phyloP scores from a whole-genome alignment of 1,284 basidiomycete genomes.

The Pseudozyma pruni region DNA sequence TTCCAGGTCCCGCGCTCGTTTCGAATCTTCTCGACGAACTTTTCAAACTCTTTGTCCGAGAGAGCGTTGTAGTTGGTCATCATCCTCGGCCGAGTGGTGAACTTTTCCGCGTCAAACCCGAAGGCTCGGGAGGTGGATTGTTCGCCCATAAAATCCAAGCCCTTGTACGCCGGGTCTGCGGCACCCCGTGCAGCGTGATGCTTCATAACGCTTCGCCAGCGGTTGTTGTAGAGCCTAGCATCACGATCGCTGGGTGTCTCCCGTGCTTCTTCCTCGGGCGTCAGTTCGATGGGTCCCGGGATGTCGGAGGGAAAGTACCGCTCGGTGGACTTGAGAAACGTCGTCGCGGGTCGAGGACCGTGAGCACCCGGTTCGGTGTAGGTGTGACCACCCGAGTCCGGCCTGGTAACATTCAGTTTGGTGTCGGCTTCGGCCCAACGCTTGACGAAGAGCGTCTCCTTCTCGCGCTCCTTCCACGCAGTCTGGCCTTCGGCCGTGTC shows the following conservation, averaged over 20 bases:
- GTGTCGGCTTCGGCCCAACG: slow-evolving; percentile 57
- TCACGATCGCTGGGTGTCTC: slow-evolving; percentile 27
- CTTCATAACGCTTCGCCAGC: slow-evolving; percentile 35
- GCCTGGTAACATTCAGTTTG: slow-evolving; percentile 40
- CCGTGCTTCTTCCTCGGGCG: slow-evolving; percentile 22
- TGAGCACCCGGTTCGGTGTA: slow-evolving; percentile 21
- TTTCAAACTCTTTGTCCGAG: slow-evolving; percentile 51
- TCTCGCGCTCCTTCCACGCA: slow-evolving; percentile 56
- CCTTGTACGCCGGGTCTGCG: slow-evolving; percentile 42
- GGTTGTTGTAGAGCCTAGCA: slow-evolving; percentile 35
- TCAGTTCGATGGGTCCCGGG: slow-evolving; percentile 28
- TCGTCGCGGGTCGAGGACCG: slow-evolving; percentile 42
- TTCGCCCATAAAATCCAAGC: slow-evolving; percentile 44
- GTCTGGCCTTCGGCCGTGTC: slow-evolving; percentile 59
- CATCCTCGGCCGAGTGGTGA: slow-evolving; percentile 45
- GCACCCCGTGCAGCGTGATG: slow-evolving; percentile 40
- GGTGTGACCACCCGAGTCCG: slow-evolving; percentile 11
- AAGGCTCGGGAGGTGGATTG: slow-evolving; percentile 31
- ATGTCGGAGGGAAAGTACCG: slow-evolving; percentile 47
- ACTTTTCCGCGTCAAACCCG: slow-evolving; percentile 43
- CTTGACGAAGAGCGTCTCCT: slow-evolving; percentile 56
- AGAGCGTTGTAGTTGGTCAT: slow-evolving; percentile 61
- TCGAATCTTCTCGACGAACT: slow-evolving; percentile 49
- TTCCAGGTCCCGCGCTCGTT: slow-evolving; percentile 29
- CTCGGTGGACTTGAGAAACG: slow-evolving; percentile 41